phyloP scores from a whole-genome alignment of 352 stramenopile species.

The Pythium volutum region DNA sequence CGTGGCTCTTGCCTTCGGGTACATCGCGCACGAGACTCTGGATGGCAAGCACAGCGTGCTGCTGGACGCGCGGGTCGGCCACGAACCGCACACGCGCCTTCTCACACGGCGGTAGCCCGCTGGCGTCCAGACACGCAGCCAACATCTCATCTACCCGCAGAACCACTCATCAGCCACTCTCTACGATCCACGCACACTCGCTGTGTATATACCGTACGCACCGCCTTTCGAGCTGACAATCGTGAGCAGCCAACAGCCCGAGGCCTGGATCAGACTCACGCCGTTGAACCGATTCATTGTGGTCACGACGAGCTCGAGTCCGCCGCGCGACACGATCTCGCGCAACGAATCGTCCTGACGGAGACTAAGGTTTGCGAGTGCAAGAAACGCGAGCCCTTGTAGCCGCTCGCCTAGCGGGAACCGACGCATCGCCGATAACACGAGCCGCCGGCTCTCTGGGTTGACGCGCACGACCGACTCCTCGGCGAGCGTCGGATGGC shows the following conservation, averaged over 20 bases:
- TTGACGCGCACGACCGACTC: slow-evolving; percentile 46
- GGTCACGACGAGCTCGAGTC: slow-evolving; percentile 39
- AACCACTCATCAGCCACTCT: neutral
- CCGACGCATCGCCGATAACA: slow-evolving; percentile 53
- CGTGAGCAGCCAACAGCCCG: slow-evolving; percentile 50
- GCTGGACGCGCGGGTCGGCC: slow-evolving; percentile 45
- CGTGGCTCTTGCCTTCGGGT: neutral
- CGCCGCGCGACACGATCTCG: slow-evolving; percentile 57
- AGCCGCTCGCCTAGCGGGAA: slow-evolving; percentile 60
- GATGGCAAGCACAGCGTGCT: slow-evolving; percentile 48
- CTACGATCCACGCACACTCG: neutral
- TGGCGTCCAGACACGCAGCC: slow-evolving; percentile 43
- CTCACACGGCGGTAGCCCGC: slow-evolving; percentile 45
- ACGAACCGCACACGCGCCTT: slow-evolving; percentile 47
- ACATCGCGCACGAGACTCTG: slow-evolving; percentile 30
- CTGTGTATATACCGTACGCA: slow-evolving; percentile 11
- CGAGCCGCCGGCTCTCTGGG: slow-evolving; percentile 46
- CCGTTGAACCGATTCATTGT: slow-evolving; percentile 52
- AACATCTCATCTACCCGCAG: slow-evolving; percentile 40
- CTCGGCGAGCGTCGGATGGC: slow-evolving; percentile 50
- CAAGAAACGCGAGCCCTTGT: slow-evolving; percentile 48
- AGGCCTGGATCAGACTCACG: slow-evolving; percentile 44
- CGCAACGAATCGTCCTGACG: slow-evolving; percentile 55
- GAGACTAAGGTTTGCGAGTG: slow-evolving; percentile 55
- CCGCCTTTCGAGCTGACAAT: slow-evolving; percentile 49